A percentile compares a stretch with the other conserved stretches of the same genome.
Conservation (phyloP, 345 rosid species). For the Cardiospermum halicacabum region DNA sequence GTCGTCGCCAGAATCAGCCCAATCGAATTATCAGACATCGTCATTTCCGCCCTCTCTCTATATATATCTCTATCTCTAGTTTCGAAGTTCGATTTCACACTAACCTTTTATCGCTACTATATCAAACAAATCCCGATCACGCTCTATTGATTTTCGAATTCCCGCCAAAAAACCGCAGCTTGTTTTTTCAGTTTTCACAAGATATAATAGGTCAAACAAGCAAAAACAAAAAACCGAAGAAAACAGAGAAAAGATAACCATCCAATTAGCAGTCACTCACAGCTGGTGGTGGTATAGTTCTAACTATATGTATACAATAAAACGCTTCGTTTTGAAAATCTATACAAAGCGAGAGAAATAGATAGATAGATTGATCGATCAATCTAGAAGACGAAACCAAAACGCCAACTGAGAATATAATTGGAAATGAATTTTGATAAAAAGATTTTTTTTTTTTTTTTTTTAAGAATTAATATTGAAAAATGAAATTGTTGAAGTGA, state of each 20-base stretch:
- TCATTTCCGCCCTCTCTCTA: slow-evolving; percentile 18
- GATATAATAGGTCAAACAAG: too few relatives aligned
- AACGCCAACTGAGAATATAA: not conserved
- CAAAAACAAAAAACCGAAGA: not conserved
- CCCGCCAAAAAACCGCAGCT: slow-evolving; percentile 11
- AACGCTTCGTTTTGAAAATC: not conserved
- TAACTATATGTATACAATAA: not conserved
- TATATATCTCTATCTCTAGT: not conserved
- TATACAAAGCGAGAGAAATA: not conserved
- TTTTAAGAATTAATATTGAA: not conserved
- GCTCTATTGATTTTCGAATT: slow-evolving; percentile 8
- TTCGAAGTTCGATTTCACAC: not conserved
- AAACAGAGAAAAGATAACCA: not conserved
- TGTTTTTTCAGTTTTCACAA: not conserved
- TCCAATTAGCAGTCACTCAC: not conserved
- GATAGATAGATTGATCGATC: not conserved
- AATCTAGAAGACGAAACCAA: not conserved
- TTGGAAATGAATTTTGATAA: not conserved
- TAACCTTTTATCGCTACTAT: not conserved
- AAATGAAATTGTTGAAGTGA: not conserved
- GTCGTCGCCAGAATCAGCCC: slow-evolving; percentile 72
- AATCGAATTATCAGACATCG: slow-evolving; percentile 59
- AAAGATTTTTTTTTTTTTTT: too few relatives aligned
- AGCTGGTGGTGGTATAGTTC: not conserved
- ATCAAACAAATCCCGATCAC: slow-evolving; percentile 5